Evolutionary conservation across 176 grass and related monocot species (phyloP).

Genomic region (Carex cristatella): DNA sequence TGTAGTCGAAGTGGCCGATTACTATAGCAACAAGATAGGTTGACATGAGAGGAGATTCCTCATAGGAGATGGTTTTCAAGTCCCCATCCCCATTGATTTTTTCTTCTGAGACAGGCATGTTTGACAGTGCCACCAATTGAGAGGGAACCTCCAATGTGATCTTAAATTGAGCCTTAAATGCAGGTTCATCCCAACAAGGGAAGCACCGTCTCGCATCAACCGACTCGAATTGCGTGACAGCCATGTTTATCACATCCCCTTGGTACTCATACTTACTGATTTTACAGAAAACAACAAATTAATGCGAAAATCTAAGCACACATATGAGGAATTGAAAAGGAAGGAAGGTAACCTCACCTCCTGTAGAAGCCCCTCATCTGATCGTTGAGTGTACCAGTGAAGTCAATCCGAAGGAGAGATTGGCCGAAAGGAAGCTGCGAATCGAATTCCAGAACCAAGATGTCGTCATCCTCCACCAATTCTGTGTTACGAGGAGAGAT

Average conservation of each 20-base stretch:
- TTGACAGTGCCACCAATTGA: constrained; percentile 66
- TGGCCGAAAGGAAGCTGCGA: constrained; percentile 36
- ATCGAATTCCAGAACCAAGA: constrained; percentile 55
- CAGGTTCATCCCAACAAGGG: constrained; percentile 85
- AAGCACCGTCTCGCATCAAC: constrained; percentile 79
- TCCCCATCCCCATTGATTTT: background rate
- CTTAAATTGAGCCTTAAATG: constrained; percentile 90
- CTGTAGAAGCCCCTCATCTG: constrained; percentile 75
- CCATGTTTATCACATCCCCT: constrained; percentile 57
- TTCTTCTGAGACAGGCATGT: constrained; percentile 56
- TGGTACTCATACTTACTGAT: constrained; percentile 41
- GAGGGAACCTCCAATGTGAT: constrained; percentile 60
- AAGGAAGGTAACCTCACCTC: no score
- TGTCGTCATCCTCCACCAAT: constrained; percentile 43
- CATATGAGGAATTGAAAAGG: no score
- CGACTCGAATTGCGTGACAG: constrained; percentile 72
- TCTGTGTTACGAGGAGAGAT: constrained; percentile 9
- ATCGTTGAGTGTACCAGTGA: constrained; percentile 55
- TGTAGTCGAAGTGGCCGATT: constrained; percentile 66
- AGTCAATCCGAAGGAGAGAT: constrained; percentile 49
- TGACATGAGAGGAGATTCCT: constrained; percentile 87
- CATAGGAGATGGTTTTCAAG: constrained; percentile 38
- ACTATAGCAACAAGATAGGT: constrained; percentile 93
- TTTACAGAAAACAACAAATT: no score
- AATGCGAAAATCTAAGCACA: no score